These are phyloP conservation scores for Calonectria crousiana DNA, from an alignment of 2,329 filamentous ascomycete genomes.

Conservation along the genomic window DNA sequence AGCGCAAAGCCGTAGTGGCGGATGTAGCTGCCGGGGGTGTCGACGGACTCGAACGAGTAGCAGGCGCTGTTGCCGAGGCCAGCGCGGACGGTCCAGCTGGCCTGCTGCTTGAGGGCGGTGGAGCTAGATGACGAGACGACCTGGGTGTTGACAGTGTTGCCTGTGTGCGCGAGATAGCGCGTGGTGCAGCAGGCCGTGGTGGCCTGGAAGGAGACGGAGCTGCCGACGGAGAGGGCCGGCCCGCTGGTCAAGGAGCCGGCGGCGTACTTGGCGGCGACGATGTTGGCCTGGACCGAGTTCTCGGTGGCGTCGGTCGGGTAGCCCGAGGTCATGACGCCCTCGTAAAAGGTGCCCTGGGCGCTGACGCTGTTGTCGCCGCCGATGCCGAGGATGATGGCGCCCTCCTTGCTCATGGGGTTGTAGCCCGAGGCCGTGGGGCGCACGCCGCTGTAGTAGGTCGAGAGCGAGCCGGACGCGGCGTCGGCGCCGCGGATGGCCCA, in stretches of 20 bases:
- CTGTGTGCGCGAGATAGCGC: slow-evolving; percentile 67
- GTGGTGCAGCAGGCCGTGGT: slow-evolving; percentile 67
- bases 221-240: slow-evolving; percentile 58
- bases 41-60: slow-evolving; percentile 71
- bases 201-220: slow-evolving; percentile 64
- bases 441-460: slow-evolving; percentile 69
- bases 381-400: slow-evolving; percentile 76
- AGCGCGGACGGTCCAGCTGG: slow-evolving; percentile 65
- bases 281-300: slow-evolving; percentile 68
- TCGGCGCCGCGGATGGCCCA: slow-evolving; percentile 73
- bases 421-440: slow-evolving; percentile 61
- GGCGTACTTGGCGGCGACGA: slow-evolving; percentile 70
- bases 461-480: slow-evolving; percentile 64
- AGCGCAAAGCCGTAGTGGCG: slow-evolving; percentile 68
- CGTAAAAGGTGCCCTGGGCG: slow-evolving; percentile 74
- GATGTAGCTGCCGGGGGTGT: slow-evolving; percentile 69
- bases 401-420: slow-evolving; percentile 74
- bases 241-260: slow-evolving; percentile 61
- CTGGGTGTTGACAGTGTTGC: slow-evolving; percentile 64
- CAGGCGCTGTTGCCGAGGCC: slow-evolving; percentile 70
- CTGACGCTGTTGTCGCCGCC: slow-evolving; percentile 74
- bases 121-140: slow-evolving; percentile 64
- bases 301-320: slow-evolving; percentile 72
- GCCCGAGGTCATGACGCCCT: slow-evolving; percentile 73
- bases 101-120: slow-evolving; percentile 61